Base-by-base conservation (phyloP, 305 asterid species). In the Nicotiana rustica region DNA sequence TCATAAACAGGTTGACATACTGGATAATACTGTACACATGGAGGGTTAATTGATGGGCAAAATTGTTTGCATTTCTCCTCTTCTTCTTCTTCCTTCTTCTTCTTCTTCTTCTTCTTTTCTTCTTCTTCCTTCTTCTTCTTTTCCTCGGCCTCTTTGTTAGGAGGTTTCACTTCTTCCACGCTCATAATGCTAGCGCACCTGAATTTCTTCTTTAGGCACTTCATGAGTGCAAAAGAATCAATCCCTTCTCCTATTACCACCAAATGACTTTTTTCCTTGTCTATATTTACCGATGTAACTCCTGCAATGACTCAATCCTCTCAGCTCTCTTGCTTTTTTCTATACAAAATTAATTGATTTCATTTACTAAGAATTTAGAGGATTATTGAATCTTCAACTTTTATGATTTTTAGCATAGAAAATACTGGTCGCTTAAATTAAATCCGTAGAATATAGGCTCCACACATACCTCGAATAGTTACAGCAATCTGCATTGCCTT, bases 211-310 rank as follows among this genome's bases (percentile, higher is more conserved):
- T 90, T 82, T 2, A 90, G 82, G 56, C 81, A 86, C 36, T 65
- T 79, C 18, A 85, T 85, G 85, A 89, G 87, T 49, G 64, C 60
- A 75, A 85, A 89, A 0, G 85, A 61, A 52, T 90, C 93, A 31
- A 90, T 73, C 1, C 86, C 89, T 25, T 86, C 91, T 67, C 93
- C 93, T 52, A 82, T 83, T 57, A 90, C 88, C 79, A 80, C 85
- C 35, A 89, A 4, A 41, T 35, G 59, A 15, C 71, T 85, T 5
- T 81, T 83, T 17, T 81, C 90, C 36, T 33, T 80, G 13, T 80
- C 86, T 15, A 81, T 14, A n/a, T 62, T 85, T 82, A 90, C 89
- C 6, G 89, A 80, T 15, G 29, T 85, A 44, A 89, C 89, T 8
- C 89, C 92, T 89, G 62, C 71, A 55, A 47, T 13, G 18, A 64